A percentile compares a stretch with the other conserved stretches of the same genome.
These are phyloP conservation scores for Euclidium syriacum DNA, from an alignment of 345 rosid genomes.

Conservation along the genomic window DNA sequence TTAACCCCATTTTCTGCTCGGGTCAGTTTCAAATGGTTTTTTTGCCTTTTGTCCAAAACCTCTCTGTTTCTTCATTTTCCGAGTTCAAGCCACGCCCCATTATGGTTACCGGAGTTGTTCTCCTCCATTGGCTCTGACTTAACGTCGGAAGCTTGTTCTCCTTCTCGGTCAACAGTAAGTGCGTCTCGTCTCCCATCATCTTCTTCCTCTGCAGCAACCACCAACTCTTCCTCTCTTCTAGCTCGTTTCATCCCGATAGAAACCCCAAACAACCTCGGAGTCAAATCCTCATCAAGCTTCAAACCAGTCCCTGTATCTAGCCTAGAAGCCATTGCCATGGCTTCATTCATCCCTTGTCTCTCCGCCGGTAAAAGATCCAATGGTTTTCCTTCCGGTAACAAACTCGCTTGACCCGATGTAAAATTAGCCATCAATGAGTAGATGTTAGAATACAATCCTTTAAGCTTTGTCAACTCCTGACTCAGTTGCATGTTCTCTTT, in stretches of 20 bases:
- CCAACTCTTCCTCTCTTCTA: constrained; percentile 46
- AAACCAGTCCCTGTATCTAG: constrained; percentile 12
- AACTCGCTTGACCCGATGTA: constrained; percentile 35
- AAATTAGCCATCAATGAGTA: constrained; percentile 55
- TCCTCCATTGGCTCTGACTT: constrained; percentile 68
- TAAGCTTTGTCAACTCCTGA: constrained; percentile 60
- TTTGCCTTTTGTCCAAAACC: neutral
- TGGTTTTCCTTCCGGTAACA: constrained; percentile 38
- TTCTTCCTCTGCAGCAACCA: constrained; percentile 31
- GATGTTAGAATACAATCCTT: constrained; percentile 61
- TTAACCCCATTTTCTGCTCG: neutral
- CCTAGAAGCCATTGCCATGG: constrained; percentile 6
- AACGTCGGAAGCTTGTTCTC: constrained; percentile 32
- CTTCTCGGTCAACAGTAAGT: neutral
- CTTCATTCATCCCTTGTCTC: constrained; percentile 28
- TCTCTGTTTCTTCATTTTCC: constrained; percentile 32
- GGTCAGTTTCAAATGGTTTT: neutral
- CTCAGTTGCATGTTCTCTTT: constrained; percentile 63
- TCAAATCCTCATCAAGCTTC: constrained; percentile 29
- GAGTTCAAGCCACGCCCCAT: constrained; percentile 59
- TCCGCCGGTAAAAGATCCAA: constrained; percentile 44
- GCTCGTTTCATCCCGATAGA: constrained; percentile 70
- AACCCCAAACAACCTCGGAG: constrained; percentile 79
- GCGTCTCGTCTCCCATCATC: constrained; percentile 14
- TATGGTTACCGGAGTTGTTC: constrained; percentile 29